A percentile compares a stretch with the other conserved stretches of the same genome.
Evolutionary conservation across 805 yeast genomes (phyloP).

Genomic region (Monosporozyma aquatica): DNA sequence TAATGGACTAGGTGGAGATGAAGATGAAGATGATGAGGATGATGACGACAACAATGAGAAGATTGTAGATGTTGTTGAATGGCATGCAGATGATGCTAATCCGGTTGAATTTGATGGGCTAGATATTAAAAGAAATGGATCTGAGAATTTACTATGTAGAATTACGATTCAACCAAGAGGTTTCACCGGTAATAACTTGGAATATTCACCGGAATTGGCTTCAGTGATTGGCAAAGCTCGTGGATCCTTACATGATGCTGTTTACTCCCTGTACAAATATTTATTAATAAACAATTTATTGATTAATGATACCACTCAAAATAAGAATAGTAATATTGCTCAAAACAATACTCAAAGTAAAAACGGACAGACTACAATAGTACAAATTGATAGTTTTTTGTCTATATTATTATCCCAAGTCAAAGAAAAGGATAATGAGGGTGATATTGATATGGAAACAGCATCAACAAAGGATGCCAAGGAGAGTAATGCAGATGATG

Average conservation of each 20-base stretch:
- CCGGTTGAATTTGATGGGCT: constrained; percentile 73
- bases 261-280: constrained; percentile 74
- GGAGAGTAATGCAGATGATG: constrained; percentile 2
- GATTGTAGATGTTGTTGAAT: constrained; percentile 49
- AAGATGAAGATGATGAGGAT: too few relatives aligned
- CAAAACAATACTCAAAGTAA: constrained; percentile 10
- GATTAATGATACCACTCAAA: constrained; percentile 14
- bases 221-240: constrained; percentile 66
- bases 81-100: constrained; percentile 65
- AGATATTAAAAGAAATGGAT: constrained; percentile 76
- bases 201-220: constrained; percentile 55
- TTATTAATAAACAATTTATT: constrained; percentile 56
- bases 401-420: constrained; percentile 32
- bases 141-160: constrained; percentile 51
- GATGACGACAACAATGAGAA: too few relatives aligned
- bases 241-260: constrained; percentile 78
- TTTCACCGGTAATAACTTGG: constrained; percentile 53
- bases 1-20: too few relatives aligned
- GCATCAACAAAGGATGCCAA: too few relatives aligned
- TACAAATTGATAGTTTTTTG: constrained; percentile 42
- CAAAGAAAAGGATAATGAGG: constrained; percentile 5
- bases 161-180: constrained; percentile 78
- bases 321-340: constrained; percentile 2
- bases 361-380: constrained; percentile 43
- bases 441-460: constrained; percentile 3